Percentiles rank a stretch among this genome's conserved stretches.
Evolutionary conservation across 164 flowering plant genomes (phyloP).

Genomic region (Magnolia officinalis): DNA sequence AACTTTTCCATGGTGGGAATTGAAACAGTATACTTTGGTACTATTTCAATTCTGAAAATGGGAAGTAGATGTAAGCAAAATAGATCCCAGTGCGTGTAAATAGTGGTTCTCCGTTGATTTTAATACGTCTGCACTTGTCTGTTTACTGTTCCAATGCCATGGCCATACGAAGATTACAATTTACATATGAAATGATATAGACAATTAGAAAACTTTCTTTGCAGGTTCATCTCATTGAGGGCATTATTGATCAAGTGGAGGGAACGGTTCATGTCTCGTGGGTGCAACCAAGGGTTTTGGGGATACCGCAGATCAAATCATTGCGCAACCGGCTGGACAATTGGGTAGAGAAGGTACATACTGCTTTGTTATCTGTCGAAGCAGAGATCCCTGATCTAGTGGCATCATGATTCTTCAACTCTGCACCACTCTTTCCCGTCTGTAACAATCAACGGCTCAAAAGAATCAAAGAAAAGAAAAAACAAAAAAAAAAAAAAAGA

Average conservation of each 20-base stretch:
- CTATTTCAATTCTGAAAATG: not conserved
- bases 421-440: constrained; percentile 9
- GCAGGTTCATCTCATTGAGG: constrained; percentile 97
- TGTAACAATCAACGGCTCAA: constrained; percentile 5
- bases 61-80: not conserved
- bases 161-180: not conserved
- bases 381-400: constrained; percentile 95
- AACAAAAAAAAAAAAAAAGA: not conserved
- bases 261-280: constrained; percentile 91
- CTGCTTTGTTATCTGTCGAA: constrained; percentile 74
- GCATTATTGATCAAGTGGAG: constrained; percentile 91
- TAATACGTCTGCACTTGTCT: too few species aligned
- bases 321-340: constrained; percentile 70
- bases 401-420: constrained; percentile 37
- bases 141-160: not conserved
- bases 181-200: not conserved
- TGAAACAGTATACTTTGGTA: not conserved
- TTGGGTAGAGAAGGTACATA: constrained; percentile 84
- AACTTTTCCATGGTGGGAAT: not conserved
- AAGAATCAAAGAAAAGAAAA: not conserved
- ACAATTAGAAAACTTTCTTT: not conserved
- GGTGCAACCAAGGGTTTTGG: constrained; percentile 93
- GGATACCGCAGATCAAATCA: constrained; percentile 78
- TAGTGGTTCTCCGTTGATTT: too few species aligned
- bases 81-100: too few species aligned